phyloP scores from a whole-genome alignment of 1,139 yeast genomes.

The Scheffersomyces illinoinensis region DNA sequence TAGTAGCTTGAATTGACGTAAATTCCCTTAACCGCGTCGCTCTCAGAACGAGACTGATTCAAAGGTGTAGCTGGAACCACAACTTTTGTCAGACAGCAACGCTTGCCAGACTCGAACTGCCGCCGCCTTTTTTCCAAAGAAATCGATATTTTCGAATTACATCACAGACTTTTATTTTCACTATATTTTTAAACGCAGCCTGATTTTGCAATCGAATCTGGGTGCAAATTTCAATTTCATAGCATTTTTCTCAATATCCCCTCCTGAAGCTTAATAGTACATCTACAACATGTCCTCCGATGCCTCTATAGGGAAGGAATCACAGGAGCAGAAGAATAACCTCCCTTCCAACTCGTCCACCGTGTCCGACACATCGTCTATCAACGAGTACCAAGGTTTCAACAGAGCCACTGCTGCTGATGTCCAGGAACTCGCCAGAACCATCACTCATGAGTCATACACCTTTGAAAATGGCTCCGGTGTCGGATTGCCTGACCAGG shows the following conservation, averaged over 20 bases:
- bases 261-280: neutral
- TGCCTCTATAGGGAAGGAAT: neutral
- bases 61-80: neutral
- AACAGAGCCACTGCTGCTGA: constrained; percentile 24
- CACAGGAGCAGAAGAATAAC: neutral
- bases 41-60: neutral
- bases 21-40: neutral
- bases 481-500: constrained; percentile 6
- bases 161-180: neutral
- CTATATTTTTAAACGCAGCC: neutral
- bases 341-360: neutral
- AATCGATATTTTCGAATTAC: neutral
- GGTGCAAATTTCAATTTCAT: neutral
- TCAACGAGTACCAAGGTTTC: constrained; percentile 42
- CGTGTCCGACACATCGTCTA: constrained; percentile 16
- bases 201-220: neutral
- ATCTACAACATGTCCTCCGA: neutral
- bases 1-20: neutral
- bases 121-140: neutral
- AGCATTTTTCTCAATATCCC: neutral
- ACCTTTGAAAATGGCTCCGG: constrained; percentile 4
- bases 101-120: neutral
- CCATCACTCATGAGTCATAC: constrained; percentile 32
- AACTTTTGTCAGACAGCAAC: neutral
- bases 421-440: constrained; percentile 65